Conservation (phyloP, 305 asterid species). For the Fraxinus dipetala region DNA sequence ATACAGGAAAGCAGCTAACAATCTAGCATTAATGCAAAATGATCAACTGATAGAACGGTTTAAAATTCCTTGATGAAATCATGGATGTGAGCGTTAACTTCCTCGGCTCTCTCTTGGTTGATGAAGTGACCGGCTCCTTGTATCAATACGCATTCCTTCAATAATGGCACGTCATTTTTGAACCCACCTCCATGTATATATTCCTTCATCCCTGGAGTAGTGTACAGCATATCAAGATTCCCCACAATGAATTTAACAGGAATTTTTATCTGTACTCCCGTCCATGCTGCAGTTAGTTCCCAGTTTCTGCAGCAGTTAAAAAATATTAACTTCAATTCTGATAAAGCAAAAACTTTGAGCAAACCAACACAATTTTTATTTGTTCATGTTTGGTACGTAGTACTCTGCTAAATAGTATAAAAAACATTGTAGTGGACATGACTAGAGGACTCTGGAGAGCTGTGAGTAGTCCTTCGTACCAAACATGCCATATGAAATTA, state of each 20-base stretch:
- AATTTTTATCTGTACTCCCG: conserved; percentile 54
- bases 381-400: background rate
- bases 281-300: conserved; percentile 77
- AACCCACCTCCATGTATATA: conserved; percentile 70
- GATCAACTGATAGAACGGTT: background rate
- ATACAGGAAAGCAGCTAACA: background rate
- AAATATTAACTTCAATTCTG: background rate
- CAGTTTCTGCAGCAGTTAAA: conserved; percentile 46
- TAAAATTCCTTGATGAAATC: conserved; percentile 45
- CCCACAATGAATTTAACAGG: conserved; percentile 71
- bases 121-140: conserved; percentile 66
- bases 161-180: conserved; percentile 65
- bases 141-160: conserved; percentile 58
- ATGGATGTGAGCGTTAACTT: conserved; percentile 41
- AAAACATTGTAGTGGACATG: background rate
- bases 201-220: conserved; percentile 73
- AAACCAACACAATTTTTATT: background rate
- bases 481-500: background rate
- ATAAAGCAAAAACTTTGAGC: background rate
- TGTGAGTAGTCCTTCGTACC: background rate
- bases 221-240: conserved; percentile 66
- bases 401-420: background rate
- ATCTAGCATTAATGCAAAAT: background rate
- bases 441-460: too few relatives aligned
- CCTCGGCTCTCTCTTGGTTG: conserved; percentile 73